Conservation (phyloP, 441 rosid genomes). For the Populus hybrid region DNA sequence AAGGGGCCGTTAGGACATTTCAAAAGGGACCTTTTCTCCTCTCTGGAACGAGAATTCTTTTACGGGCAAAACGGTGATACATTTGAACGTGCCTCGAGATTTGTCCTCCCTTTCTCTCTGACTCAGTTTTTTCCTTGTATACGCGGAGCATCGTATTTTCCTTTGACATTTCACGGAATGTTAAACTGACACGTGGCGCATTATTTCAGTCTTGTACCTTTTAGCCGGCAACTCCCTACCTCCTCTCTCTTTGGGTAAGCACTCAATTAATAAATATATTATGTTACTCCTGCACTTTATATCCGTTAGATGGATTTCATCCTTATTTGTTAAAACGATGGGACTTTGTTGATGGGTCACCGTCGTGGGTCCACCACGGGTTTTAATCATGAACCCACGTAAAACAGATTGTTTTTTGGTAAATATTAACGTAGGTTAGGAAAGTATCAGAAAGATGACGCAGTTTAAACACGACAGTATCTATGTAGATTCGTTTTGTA, state of each 20-base stretch:
- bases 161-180: background rate
- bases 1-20: background rate
- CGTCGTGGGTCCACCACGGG: background rate
- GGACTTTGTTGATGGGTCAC: background rate
- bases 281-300: background rate
- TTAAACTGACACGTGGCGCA: background rate
- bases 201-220: background rate
- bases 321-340: background rate
- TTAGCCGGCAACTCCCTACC: background rate
- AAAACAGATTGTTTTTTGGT: background rate
- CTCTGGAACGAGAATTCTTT: background rate
- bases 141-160: background rate
- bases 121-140: background rate
- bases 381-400: background rate
- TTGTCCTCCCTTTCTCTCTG: background rate
- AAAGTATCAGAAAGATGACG: too few relatives aligned
- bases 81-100: constrained; percentile 1
- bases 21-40: background rate
- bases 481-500: too few relatives aligned
- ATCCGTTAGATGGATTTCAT: constrained; percentile 13
- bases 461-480: too few relatives aligned
- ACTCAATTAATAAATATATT: too few relatives aligned
- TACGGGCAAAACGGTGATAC: background rate
- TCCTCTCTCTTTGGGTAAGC: too few relatives aligned
- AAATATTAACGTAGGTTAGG: too few relatives aligned